Conservation (phyloP, 345 rosid species). For the Pistacia atlantica region DNA sequence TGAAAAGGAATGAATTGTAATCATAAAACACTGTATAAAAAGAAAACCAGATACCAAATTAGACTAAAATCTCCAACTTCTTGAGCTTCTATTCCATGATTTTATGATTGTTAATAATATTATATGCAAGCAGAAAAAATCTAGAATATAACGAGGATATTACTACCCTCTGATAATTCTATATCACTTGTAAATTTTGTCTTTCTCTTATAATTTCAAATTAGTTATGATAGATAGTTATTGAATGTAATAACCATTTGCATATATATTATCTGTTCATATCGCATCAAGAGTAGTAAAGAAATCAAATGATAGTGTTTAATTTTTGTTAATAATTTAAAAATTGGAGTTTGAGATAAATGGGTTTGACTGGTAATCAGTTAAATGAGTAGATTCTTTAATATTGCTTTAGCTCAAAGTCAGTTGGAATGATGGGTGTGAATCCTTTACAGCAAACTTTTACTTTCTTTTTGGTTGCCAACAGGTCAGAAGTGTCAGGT, state of each 20-base stretch:
- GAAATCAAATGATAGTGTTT: no score
- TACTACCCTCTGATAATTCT: no score
- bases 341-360: neutral
- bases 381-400: neutral
- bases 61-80: neutral
- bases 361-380: neutral
- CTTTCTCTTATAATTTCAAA: no score
- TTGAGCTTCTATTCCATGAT: neutral
- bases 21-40: neutral
- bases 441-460: conserved; percentile 19
- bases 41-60: neutral
- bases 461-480: neutral
- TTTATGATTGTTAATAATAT: no score
- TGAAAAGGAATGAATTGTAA: no score
- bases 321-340: no score
- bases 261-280: no score
- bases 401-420: conserved; percentile 8
- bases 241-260: no score
- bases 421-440: conserved; percentile 26
- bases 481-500: conserved; percentile 24
- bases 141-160: no score
- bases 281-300: no score
- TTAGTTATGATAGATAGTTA: no score
- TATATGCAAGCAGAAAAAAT: neutral
- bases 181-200: no score